These are phyloP conservation scores for Skeletonema marinoi DNA, from an alignment of 108 stramenopile species.

Conservation along the genomic window DNA sequence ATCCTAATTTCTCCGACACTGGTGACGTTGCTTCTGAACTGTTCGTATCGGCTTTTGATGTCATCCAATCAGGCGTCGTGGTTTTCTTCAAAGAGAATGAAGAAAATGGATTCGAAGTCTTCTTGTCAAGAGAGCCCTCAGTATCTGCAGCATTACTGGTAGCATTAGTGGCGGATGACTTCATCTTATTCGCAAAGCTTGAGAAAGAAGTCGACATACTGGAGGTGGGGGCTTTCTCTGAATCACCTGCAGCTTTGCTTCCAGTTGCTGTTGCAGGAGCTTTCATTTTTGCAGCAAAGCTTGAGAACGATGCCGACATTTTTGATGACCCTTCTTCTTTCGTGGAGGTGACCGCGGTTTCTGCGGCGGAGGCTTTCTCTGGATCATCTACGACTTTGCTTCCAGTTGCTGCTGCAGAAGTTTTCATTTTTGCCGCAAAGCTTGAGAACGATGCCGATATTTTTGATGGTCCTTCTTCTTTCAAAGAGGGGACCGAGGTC, in stretches of 20 bases:
- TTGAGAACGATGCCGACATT: conserved; percentile 14
- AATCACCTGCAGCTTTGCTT: background rate
- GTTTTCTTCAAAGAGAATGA: background rate
- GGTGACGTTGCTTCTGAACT: background rate
- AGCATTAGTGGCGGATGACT: background rate
- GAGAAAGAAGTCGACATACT: conserved; percentile 1
- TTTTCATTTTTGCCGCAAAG: conserved; percentile 19
- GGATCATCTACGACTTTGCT: background rate
- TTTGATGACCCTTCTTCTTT: background rate
- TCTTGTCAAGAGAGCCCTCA: background rate
- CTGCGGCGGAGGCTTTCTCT: background rate
- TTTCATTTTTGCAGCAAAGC: conserved; percentile 23
- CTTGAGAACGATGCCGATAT: conserved; percentile 19
- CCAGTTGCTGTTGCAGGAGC: background rate
- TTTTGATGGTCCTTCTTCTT: background rate
- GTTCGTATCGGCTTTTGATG: no score
- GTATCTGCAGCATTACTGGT: background rate
- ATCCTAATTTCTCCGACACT: conserved; percentile 1
- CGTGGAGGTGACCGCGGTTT: background rate
- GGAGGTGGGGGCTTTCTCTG: conserved; percentile 6
- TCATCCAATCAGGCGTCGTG: background rate
- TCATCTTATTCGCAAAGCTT: background rate
- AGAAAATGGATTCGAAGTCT: background rate
- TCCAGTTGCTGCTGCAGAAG: background rate
- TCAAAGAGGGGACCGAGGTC: background rate